phyloP scores from a whole-genome alignment of 1,284 basidiomycete genomes.

The Trichosporon ovoides region DNA sequence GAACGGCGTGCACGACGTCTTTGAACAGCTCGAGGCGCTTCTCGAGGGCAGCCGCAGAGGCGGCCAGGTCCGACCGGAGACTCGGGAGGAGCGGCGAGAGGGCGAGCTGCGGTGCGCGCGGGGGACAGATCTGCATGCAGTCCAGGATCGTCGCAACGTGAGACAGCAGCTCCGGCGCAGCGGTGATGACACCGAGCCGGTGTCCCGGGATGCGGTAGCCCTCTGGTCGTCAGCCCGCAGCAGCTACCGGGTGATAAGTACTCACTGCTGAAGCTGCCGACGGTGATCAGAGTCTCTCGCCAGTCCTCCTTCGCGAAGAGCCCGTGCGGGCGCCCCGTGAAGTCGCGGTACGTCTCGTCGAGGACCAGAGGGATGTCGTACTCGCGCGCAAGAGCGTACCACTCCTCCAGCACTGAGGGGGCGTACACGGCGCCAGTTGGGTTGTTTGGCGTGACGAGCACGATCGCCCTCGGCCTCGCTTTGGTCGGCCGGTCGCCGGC shows the following conservation, averaged over 20 bases:
- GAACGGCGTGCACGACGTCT: constrained; percentile 47
- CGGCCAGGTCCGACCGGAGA: constrained; percentile 57
- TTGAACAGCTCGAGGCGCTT: constrained; percentile 60
- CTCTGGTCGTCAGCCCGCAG: constrained; percentile 53
- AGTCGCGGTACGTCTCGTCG: constrained; percentile 87
- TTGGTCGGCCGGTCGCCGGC: constrained; percentile 1
- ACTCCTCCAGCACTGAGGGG: constrained; percentile 58
- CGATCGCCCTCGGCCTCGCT: constrained; percentile 57
- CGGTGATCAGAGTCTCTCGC: constrained; percentile 62
- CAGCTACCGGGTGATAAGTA: not conserved
- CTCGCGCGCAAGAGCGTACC: constrained; percentile 59
- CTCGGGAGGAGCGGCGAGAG: constrained; percentile 57
- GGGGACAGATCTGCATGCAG: constrained; percentile 70
- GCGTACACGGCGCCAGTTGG: constrained; percentile 71
- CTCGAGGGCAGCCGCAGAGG: constrained; percentile 55
- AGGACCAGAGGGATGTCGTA: constrained; percentile 66
- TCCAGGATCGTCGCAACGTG: constrained; percentile 65
- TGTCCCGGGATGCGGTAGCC: constrained; percentile 80
- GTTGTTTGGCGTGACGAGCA: constrained; percentile 60
- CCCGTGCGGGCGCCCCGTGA: constrained; percentile 54
- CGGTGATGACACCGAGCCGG: constrained; percentile 71
- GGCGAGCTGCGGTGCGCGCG: constrained; percentile 64
- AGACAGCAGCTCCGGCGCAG: constrained; percentile 57
- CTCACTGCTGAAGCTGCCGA: constrained; percentile 64
- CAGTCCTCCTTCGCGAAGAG: constrained; percentile 53